Percentiles rank a stretch among this genome's conserved stretches.
Evolutionary conservation across 345 rosid species (phyloP).

Genomic region (Arabidopsis thaliana): TAIR10.1 NC_003076.8:22547001-22547500

Average conservation of each 20-base stretch:
- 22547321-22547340: conserved; percentile 52
- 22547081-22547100: conserved; percentile 12
- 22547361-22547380: conserved; percentile 34
- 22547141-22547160: background rate
- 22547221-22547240: background rate
- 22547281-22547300: background rate
- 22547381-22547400: conserved; percentile 40
- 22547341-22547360: conserved; percentile 58
- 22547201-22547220: conserved; percentile 6
- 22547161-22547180: conserved; percentile 13
- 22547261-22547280: background rate
- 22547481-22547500: background rate
- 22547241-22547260: conserved; percentile 14
- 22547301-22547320: conserved; percentile 48
- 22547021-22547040: background rate
- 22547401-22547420: background rate
- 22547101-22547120: conserved; percentile 24
- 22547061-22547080: conserved; percentile 15
- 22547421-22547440: conserved; percentile 17
- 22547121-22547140: background rate
- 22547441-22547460: background rate
- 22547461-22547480: background rate
- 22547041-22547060: conserved; percentile 29
- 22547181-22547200: conserved; percentile 29
- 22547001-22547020: conserved; percentile 20